These are phyloP conservation scores for Metschnikowia borealis DNA, from an alignment of 805 yeast species.

Conservation along the genomic window DNA sequence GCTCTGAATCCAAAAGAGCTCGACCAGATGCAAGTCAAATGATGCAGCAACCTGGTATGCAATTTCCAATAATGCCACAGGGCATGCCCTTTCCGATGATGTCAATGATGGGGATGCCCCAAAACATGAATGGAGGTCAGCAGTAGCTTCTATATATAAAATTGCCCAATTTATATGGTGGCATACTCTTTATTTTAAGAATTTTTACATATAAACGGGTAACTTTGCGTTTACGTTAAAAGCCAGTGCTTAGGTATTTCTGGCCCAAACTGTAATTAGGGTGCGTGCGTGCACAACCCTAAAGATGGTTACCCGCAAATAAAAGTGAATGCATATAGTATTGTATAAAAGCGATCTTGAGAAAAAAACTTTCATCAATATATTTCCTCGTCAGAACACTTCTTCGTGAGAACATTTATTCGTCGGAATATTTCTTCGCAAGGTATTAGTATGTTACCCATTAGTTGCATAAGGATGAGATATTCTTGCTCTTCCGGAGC, in stretches of 20 bases:
- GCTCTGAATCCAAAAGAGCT: constrained; percentile 25
- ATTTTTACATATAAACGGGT: neutral
- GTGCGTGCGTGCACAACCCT: neutral
- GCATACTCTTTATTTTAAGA: neutral
- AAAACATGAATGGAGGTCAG: constrained; percentile 8
- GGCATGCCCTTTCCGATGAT: constrained; percentile 18
- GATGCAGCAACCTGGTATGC: constrained; percentile 12
- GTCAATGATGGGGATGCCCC: constrained; percentile 18
- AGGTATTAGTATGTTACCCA: neutral
- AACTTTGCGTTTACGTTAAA: neutral
- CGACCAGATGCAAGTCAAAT: constrained; percentile 15
- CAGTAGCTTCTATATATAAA: neutral
- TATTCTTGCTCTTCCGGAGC: neutral
- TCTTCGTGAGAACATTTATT: neutral
- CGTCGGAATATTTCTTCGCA: constrained; percentile 2
- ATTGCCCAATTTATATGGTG: neutral
- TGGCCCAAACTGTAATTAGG: neutral
- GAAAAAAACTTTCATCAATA: constrained; percentile 2
- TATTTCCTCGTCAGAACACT: neutral
- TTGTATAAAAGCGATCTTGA: neutral
- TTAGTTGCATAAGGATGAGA: neutral
- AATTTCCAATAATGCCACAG: constrained; percentile 15
- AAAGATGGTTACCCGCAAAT: constrained; percentile 13
- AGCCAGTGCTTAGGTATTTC: neutral
- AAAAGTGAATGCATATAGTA: constrained; percentile 1